A percentile compares a stretch with the other conserved stretches of the same genome.
phyloP scores from a whole-genome alignment of 768 basidiomycete species.

The Amanita inopinata region DNA sequence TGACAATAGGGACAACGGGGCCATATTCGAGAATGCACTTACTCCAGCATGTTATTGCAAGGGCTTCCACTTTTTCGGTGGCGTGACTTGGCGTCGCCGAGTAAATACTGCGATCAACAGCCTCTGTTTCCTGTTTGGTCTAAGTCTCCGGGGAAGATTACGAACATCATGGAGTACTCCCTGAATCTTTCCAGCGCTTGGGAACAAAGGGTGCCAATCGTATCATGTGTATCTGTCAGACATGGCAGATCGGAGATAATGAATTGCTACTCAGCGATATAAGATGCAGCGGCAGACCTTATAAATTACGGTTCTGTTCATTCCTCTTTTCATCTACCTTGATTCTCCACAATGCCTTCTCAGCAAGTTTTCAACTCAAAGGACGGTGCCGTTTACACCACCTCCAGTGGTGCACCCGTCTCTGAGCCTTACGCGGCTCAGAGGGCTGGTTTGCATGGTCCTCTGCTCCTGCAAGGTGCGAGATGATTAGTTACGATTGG shows the following conservation, averaged over 20 bases:
- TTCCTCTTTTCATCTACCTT: constrained; percentile 11
- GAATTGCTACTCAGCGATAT: neutral
- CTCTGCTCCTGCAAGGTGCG: constrained; percentile 82
- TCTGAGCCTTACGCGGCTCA: constrained; percentile 71
- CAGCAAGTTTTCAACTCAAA: constrained; percentile 41
- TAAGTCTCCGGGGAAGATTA: too few relatives aligned
- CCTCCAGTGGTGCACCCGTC: constrained; percentile 75
- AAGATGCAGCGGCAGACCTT: neutral
- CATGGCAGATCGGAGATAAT: neutral
- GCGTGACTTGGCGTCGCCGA: neutral
- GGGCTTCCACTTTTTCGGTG: neutral
- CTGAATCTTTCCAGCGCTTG: neutral
- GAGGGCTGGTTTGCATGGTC: constrained; percentile 64
- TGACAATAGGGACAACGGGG: too few relatives aligned
- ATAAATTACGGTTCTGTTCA: constrained; percentile 8
- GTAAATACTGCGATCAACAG: too few relatives aligned
- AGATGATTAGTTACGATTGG: constrained; percentile 7
- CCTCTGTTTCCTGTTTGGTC: too few relatives aligned
- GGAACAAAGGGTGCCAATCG: neutral
- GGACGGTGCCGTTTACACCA: constrained; percentile 68
- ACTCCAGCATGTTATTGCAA: too few relatives aligned
- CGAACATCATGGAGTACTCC: neutral
- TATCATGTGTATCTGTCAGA: neutral
- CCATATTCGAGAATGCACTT: too few relatives aligned
- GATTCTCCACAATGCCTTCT: constrained; percentile 46